phyloP scores from a whole-genome alignment of 371 early-diverging fungal species.

The Furculomyces boomerangus region DNA sequence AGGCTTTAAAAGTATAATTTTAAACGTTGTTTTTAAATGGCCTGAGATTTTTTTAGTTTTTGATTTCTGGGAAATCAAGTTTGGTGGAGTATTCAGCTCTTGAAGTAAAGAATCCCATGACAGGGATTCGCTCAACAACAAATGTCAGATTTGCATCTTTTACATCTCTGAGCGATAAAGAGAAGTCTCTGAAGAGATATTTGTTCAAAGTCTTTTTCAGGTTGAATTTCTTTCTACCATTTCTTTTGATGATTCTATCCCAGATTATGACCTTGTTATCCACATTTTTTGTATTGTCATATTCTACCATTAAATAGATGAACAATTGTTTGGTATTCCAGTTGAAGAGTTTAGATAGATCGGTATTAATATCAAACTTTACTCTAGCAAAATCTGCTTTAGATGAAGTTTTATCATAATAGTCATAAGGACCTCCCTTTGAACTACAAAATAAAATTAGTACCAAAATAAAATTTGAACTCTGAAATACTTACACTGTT shows the following conservation, averaged over 20 bases:
- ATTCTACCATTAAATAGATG: constrained; percentile 73
- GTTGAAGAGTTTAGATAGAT: constrained; percentile 69
- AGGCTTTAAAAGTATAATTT: too few species aligned
- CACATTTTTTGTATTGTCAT: constrained; percentile 31
- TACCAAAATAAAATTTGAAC: background rate
- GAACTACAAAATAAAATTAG: background rate
- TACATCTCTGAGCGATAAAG: constrained; percentile 17
- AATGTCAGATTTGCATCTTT: constrained; percentile 51
- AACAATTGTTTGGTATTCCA: constrained; percentile 96
- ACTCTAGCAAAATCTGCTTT: constrained; percentile 46
- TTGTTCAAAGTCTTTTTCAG: constrained; percentile 46
- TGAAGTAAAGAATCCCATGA: constrained; percentile 35
- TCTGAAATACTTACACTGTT: background rate
- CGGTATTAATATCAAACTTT: constrained; percentile 57
- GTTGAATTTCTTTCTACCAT: constrained; percentile 42
- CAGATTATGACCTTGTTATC: constrained; percentile 75
- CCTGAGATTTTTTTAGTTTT: too few species aligned
- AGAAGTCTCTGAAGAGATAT: constrained; percentile 37
- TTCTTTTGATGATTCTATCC: constrained; percentile 69
- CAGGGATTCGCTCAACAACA: constrained; percentile 76
- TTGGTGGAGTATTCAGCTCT: background rate
- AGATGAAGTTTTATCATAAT: constrained; percentile 37
- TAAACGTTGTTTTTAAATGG: too few species aligned
- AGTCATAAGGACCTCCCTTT: constrained; percentile 23
- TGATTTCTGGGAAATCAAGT: background rate